Evolutionary conservation across 768 basidiomycete species (phyloP), one percentile per base, ranked within the genome.

Genomic region (Agaricus sinodeliciosus): DNA sequence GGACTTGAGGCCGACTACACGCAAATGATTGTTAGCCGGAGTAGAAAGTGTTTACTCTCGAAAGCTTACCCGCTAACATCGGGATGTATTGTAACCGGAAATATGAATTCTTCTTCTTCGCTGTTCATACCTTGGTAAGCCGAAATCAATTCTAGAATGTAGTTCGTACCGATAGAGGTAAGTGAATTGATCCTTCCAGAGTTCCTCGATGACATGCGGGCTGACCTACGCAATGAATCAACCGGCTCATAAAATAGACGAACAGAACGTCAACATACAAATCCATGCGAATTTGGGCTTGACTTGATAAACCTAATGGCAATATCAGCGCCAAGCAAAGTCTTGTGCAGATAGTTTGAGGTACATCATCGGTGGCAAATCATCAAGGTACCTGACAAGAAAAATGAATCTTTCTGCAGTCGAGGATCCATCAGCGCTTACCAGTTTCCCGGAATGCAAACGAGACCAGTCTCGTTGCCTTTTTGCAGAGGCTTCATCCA

Each of bases 31-130:
- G 18, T 26, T 18, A 49, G 25, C 59, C 16, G 52, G n/a, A 11
- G 5, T 27, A 31, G 13, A 36, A 25, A 49, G 48, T 25, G 36
- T 7, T 13, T 13, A 27, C 16, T 7, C 3, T 60, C 43, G 52
- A 35, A 19, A 18, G 62, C 78, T 59, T 65, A 78, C 77, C 85
- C 85, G 61, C 81, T 81, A 19, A 86, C 84, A 58, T 89, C 86
- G 1, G 87, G 87, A 59, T 89, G 87, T 37, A 90, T 85, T 2
- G 87, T 88, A 53, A 89, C 77, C 0, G 85, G 85, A 48, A 87
- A 84, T n/a, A 83, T 75, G 53, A 85, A 83, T 62, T 79, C 74
- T 58, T 79, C 76, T 64, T 84, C 79, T 56, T 82, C 81, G 42
- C 80, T 79, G 46, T 36, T 51, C 25, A 54, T 46, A 50, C 48